Evolutionary conservation across 78 protist species (phyloP), one percentile per base, ranked within the genome.

Genomic region (Planoprotostelium fungivorum): DNA sequence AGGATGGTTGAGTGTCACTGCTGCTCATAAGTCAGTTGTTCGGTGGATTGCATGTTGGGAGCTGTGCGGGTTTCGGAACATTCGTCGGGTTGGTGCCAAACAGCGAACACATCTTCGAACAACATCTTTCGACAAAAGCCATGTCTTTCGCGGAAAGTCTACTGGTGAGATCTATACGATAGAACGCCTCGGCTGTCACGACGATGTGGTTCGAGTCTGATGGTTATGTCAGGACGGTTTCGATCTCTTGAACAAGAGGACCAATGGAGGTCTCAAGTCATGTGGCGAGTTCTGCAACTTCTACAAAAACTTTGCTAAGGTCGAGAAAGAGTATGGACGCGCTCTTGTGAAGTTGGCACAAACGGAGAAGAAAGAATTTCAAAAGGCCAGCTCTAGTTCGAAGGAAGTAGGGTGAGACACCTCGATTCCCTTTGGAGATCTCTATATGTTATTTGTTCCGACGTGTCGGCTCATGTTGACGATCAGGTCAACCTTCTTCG

Each of bases 221-320:
- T n/a, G n/a, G n/a, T n/a, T n/a, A n/a, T n/a, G n/a, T n/a, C 86
- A 89, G 34, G 91, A 88, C 87, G 94, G 94, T 38, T 91, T 88
- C 36, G 94, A 91, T 38, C 63, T 34, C 31, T 35, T 91, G 29
- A 89, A 91, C n/a, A 91, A 91, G 89, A 91, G 94, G 89, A 91
- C 94, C 0, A 88, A 88, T 29, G 94, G 94, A 38, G 94, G 88
- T 88, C 63, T 91, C 38, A 91, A 91, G 85, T 91, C 92, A 38
- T 87, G 85, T 39, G 88, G 38, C 38, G 90, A 91, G 36, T 89
- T 91, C 89, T 37, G 84, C 37, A 85, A 88, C 51, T 91, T 91
- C 38, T 91, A 37, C 37, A 91, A 88, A 36, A 91, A 91, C 87
- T 39, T 91, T 29, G 51, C 94, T 35, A n/a, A 36, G 23, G 38